Base-by-base conservation (phyloP, 345 rosid genomes). In the Pseudoturritis turrita region DNA sequence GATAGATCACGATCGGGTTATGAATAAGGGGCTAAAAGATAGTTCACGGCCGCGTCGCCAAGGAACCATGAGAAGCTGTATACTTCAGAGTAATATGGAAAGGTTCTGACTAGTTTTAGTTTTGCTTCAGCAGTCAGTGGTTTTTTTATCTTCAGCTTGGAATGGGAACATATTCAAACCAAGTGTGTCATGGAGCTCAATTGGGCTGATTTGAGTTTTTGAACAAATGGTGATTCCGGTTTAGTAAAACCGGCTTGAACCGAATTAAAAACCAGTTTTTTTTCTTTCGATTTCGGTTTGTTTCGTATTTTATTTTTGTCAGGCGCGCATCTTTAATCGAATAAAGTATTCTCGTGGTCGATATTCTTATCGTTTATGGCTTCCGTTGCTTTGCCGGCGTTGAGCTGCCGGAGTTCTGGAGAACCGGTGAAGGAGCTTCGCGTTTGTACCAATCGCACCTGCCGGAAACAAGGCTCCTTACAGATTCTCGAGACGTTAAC, bases 361-460 rank as follows among this genome's bases (percentile, higher is more conserved):
- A 10, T 21, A 22, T 3, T 15, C 74, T 61, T 68, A 68, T 75
- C 79, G 52, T 46, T 29, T 47, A 76, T 76, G 80, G 67, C 68
- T 33, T 64, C 72, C 49, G 41, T 69, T 43, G 72, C 41, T 70
- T 70, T 70, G 17, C 56, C 76, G 76, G 61, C 72, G 80, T 23
- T 70, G 13, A 63, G 66, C 46, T 64, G 80, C 76, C 75, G 79
- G 69, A 54, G 79, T 36, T 70, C 75, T 3, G 60, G 39, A 3
- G 79, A 76, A 46, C 37, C 57, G 57, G 71, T 67, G 68, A 86
- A 62, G 19, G 93, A 89, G 62, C 77, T 91, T 47, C 82, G 96
- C 56, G 96, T 88, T 5, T 95, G 99, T 57, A 94, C 95, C 54
- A 81, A 88, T 69, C 96, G 96, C n/a, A 83, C 84, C 4, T 83